Evolutionary conservation across 2,329 filamentous ascomycete genomes (phyloP).

Genomic region (Tricladium varicosporioides): DNA sequence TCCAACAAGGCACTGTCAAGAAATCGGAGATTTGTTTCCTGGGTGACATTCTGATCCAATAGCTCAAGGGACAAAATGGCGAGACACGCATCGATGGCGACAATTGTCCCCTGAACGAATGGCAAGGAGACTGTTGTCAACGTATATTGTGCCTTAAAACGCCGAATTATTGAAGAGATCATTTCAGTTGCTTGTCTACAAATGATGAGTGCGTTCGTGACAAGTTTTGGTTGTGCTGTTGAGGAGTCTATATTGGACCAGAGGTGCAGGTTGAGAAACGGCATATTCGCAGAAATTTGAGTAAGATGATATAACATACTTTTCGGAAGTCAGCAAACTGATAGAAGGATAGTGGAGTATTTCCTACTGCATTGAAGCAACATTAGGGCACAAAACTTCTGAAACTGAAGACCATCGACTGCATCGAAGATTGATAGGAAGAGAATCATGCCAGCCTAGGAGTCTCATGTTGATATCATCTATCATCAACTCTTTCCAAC

Average conservation of each 20-base stretch:
- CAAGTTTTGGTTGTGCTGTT: background rate
- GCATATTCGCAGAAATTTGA: background rate
- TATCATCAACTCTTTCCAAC: conserved; percentile 6
- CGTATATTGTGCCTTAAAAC: conserved; percentile 12
- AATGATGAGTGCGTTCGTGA: background rate
- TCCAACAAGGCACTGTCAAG: too few relatives aligned
- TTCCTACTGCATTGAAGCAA: conserved; percentile 15
- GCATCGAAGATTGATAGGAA: conserved; percentile 11
- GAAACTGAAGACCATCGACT: conserved; percentile 12
- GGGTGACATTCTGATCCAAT: background rate
- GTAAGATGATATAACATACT: conserved; percentile 2
- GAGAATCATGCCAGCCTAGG: conserved; percentile 8
- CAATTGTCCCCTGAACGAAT: conserved; percentile 15
- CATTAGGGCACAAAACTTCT: conserved; percentile 9
- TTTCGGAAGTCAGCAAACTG: background rate
- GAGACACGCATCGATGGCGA: conserved; percentile 9
- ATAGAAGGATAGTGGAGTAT: background rate
- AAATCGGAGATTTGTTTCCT: too few relatives aligned
- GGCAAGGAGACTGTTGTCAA: conserved; percentile 6
- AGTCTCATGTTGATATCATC: conserved; percentile 12
- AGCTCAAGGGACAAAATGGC: background rate
- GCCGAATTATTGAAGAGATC: conserved; percentile 10
- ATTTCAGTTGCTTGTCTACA: conserved; percentile 11
- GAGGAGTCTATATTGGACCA: background rate
- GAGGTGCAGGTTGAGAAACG: background rate